Percentiles rank a stretch among this genome's conserved stretches.
phyloP scores from a whole-genome alignment of 768 basidiomycete species.

The Lactarius sanguifluus region DNA sequence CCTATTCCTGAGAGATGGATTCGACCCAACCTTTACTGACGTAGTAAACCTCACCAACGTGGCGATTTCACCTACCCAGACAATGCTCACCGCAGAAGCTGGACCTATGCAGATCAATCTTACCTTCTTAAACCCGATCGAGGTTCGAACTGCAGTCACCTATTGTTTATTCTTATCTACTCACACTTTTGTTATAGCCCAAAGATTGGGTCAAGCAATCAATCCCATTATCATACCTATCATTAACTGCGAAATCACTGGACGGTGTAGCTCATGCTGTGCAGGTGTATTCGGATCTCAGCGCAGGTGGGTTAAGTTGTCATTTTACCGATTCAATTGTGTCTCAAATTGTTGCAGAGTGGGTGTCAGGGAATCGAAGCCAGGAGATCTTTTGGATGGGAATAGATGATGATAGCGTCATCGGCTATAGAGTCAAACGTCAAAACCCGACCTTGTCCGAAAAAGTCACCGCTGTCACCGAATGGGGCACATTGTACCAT shows the following conservation, averaged over 20 bases:
- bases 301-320: slow-evolving; percentile 34
- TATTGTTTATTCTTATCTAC: background rate
- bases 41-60: slow-evolving; percentile 30
- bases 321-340: background rate
- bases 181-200: slow-evolving; percentile 31
- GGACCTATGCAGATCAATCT: slow-evolving; percentile 41
- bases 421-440: slow-evolving; percentile 23
- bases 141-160: slow-evolving; percentile 30
- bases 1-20: slow-evolving; percentile 24
- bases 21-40: background rate
- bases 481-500: slow-evolving; percentile 30
- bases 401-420: background rate
- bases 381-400: background rate
- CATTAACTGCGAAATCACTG: slow-evolving; percentile 34
- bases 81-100: slow-evolving; percentile 37
- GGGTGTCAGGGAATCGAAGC: slow-evolving; percentile 28
- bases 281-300: slow-evolving; percentile 44
- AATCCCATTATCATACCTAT: slow-evolving; percentile 42
- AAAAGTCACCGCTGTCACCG: slow-evolving; percentile 19
- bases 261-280: slow-evolving; percentile 39
- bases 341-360: slow-evolving; percentile 24
- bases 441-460: slow-evolving; percentile 8
- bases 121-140: slow-evolving; percentile 42
- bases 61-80: slow-evolving; percentile 39
- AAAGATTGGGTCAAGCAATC: slow-evolving; percentile 41